phyloP scores from a whole-genome alignment of 2,329 filamentous ascomycete genomes.

The Xylaria digitata region DNA sequence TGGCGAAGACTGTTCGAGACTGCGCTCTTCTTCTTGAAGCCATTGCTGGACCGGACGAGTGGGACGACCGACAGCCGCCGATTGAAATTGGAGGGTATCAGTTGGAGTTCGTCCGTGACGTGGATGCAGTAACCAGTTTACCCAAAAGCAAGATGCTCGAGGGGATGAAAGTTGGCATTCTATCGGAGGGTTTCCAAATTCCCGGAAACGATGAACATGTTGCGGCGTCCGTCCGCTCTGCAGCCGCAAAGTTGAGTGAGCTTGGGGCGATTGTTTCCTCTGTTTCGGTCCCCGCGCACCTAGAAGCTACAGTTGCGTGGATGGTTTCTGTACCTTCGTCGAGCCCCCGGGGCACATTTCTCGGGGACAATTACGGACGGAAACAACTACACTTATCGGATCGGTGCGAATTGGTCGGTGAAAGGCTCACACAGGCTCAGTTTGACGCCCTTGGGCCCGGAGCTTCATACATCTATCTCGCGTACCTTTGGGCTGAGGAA shows the following conservation, averaged over 20 bases:
- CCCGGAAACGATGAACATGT: constrained; percentile 45
- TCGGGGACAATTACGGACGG: constrained; percentile 41
- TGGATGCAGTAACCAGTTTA: constrained; percentile 34
- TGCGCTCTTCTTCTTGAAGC: constrained; percentile 49
- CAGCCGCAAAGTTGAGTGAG: constrained; percentile 44
- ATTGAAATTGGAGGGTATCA: constrained; percentile 26
- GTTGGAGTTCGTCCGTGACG: constrained; percentile 35
- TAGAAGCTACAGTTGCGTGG: constrained; percentile 40
- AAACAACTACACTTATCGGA: constrained; percentile 45
- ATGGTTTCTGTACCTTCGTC: constrained; percentile 11
- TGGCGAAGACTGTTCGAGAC: constrained; percentile 47
- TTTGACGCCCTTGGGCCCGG: constrained; percentile 46
- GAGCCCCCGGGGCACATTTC: constrained; percentile 37
- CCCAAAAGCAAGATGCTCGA: constrained; percentile 37
- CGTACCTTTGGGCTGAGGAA: constrained; percentile 44
- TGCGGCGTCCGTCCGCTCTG: constrained; percentile 41
- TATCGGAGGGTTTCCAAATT: constrained; percentile 47
- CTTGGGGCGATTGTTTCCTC: constrained; percentile 44
- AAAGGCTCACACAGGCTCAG: constrained; percentile 44
- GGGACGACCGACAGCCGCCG: constrained; percentile 50
- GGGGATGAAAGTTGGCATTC: constrained; percentile 49
- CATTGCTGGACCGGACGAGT: constrained; percentile 49
- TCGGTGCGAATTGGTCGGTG: constrained; percentile 40
- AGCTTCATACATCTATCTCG: constrained; percentile 43
- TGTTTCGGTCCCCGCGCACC: constrained; percentile 49